Evolutionary conservation across 257 asterid genomes (phyloP).

Genomic region (Rauvolfia tetraphylla): DNA sequence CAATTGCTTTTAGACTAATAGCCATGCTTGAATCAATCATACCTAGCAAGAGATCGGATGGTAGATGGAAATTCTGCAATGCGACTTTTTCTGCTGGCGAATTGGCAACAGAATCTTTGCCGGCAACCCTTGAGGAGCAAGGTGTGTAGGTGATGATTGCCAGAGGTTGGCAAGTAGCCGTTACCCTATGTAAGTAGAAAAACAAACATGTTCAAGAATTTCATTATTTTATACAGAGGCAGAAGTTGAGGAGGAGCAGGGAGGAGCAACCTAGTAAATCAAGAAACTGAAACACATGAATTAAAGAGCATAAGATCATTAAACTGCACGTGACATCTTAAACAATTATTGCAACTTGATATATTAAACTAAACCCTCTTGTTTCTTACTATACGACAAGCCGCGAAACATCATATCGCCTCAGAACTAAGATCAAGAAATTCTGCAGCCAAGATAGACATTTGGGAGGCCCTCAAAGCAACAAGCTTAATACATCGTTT

Average conservation of each 20-base stretch:
- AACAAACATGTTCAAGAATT: not conserved
- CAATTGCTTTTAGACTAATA: too few relatives aligned
- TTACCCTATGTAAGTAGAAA: not conserved
- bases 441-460: not conserved
- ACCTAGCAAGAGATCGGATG: too few relatives aligned
- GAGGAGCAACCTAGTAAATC: not conserved
- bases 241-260: not conserved
- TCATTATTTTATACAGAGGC: not conserved
- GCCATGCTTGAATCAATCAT: too few relatives aligned
- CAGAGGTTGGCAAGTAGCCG: constrained; percentile 3
- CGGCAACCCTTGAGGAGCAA: not conserved
- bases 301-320: not conserved
- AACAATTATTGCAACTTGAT: constrained; percentile 5
- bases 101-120: constrained; percentile 4
- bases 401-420: not conserved
- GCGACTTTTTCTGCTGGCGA: not conserved
- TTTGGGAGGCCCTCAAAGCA: not conserved
- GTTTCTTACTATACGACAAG: not conserved
- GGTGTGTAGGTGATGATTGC: not conserved
- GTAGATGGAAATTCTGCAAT: not conserved
- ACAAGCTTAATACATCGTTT: not conserved
- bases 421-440: not conserved
- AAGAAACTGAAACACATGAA: constrained; percentile 1
- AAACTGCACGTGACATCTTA: constrained; percentile 9
- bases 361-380: not conserved